phyloP scores from a whole-genome alignment of 257 asterid genomes.

The Leonotis leonurus region DNA sequence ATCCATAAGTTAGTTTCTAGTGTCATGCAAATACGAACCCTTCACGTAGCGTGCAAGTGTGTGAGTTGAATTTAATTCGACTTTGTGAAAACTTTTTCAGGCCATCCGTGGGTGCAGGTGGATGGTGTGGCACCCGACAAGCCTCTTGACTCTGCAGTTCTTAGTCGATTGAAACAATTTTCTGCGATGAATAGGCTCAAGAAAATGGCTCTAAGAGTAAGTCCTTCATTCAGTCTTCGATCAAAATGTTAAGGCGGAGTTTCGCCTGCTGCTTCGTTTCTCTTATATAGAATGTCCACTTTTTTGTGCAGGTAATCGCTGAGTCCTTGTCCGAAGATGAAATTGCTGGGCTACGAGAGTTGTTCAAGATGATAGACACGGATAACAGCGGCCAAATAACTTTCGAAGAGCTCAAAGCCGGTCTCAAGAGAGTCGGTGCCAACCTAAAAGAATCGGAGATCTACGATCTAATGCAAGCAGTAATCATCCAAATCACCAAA shows the following conservation, averaged over 20 bases:
- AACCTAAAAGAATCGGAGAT: conserved; percentile 90
- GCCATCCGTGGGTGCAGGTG: conserved; percentile 99
- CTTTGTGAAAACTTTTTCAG: too few species aligned
- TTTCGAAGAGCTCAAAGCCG: conserved; percentile 84
- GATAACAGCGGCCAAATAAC: conserved; percentile 85
- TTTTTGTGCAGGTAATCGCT: conserved; percentile 62
- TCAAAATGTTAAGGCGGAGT: background rate
- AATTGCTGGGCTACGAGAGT: conserved; percentile 79
- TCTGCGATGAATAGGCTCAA: conserved; percentile 94
- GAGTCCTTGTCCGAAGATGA: conserved; percentile 88
- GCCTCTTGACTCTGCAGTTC: conserved; percentile 89
- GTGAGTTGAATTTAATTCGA: too few species aligned
- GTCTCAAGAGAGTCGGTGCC: conserved; percentile 74
- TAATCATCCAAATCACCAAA: conserved; percentile 15
- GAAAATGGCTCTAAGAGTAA: conserved; percentile 95
- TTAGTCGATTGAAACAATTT: conserved; percentile 91
- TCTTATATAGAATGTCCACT: background rate
- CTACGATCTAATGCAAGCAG: conserved; percentile 81
- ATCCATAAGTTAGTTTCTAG: too few species aligned
- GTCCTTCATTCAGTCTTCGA: conserved; percentile 12
- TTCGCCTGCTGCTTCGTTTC: background rate
- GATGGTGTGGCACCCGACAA: conserved; percentile 93
- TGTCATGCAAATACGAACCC: too few species aligned
- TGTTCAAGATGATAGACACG: conserved; percentile 86
- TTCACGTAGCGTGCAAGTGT: too few species aligned